Evolutionary conservation across 768 basidiomycete genomes (phyloP).

Genomic region (Thelephora ganbajun): DNA sequence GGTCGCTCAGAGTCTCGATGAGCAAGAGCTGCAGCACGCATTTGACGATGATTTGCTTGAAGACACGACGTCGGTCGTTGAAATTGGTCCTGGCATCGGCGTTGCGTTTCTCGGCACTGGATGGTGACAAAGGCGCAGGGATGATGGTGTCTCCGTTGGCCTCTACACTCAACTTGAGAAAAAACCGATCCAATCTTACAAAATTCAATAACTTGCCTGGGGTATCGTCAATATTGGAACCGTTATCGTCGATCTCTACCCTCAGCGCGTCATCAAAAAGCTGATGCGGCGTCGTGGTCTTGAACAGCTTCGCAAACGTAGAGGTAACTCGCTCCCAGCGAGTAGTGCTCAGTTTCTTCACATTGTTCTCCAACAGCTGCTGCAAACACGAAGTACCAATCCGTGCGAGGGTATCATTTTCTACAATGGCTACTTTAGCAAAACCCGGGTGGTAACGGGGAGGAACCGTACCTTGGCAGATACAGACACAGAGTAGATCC

Average conservation of each 20-base stretch:
- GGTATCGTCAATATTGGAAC: slow-evolving; percentile 39
- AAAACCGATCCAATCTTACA: neutral
- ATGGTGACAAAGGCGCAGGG: slow-evolving; percentile 81
- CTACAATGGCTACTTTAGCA: slow-evolving; percentile 26
- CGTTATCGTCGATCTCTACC: slow-evolving; percentile 58
- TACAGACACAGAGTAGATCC: slow-evolving; percentile 89
- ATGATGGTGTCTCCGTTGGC: slow-evolving; percentile 52
- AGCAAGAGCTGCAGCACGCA: slow-evolving; percentile 92
- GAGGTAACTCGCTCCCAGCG: slow-evolving; percentile 89
- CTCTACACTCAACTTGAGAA: slow-evolving; percentile 28
- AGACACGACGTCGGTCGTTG: slow-evolving; percentile 67
- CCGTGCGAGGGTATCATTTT: slow-evolving; percentile 94
- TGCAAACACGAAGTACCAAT: slow-evolving; percentile 97
- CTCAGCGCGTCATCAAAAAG: slow-evolving; percentile 87
- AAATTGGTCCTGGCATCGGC: slow-evolving; percentile 38
- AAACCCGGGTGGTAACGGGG: neutral
- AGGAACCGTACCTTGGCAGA: slow-evolving; percentile 80
- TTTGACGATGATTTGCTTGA: slow-evolving; percentile 99
- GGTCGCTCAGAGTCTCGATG: slow-evolving; percentile 94
- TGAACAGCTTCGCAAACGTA: slow-evolving; percentile 92
- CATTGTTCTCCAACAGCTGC: slow-evolving; percentile 88
- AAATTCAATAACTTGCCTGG: slow-evolving; percentile 10
- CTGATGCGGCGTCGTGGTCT: slow-evolving; percentile 94
- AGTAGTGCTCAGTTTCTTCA: slow-evolving; percentile 65
- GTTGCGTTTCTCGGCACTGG: slow-evolving; percentile 35